Percentiles rank a stretch among this genome's conserved stretches.
Evolutionary conservation across 2,329 filamentous ascomycete genomes (phyloP).

Genomic region (Trichophyton equinum): DNA sequence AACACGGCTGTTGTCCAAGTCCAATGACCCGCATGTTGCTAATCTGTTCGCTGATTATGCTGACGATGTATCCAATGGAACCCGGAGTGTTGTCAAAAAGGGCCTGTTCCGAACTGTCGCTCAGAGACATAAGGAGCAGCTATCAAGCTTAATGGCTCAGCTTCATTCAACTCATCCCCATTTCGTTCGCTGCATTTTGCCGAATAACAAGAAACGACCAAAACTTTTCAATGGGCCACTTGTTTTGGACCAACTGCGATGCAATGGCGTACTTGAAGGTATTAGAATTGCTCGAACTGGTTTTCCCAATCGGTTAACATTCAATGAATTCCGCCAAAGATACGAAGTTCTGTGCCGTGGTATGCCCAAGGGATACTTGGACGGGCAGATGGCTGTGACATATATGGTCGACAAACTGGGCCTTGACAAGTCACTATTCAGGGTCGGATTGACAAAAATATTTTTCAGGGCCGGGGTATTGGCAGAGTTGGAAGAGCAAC

Average conservation of each 20-base stretch:
- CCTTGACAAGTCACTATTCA: conserved; percentile 74
- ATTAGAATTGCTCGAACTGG: conserved; percentile 94
- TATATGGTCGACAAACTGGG: conserved; percentile 83
- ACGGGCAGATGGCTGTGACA: conserved; percentile 72
- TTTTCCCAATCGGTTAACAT: conserved; percentile 85
- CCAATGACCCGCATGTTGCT: conserved; percentile 70
- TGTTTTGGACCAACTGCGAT: conserved; percentile 94
- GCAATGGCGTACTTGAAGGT: conserved; percentile 97
- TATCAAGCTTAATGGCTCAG: conserved; percentile 91
- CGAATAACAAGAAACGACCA: conserved; percentile 93
- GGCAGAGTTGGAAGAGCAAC: conserved; percentile 90
- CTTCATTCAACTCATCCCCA: conserved; percentile 94
- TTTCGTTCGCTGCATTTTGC: conserved; percentile 93
- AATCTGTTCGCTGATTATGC: conserved; percentile 78
- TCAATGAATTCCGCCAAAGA: conserved; percentile 85
- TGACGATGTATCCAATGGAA: conserved; percentile 58
- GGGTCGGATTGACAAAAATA: conserved; percentile 90
- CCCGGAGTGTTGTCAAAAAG: conserved; percentile 79
- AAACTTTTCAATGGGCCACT: conserved; percentile 85
- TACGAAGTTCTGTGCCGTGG: conserved; percentile 87
- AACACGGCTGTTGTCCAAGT: conserved; percentile 72
- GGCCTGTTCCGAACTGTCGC: conserved; percentile 93
- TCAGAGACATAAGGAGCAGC: conserved; percentile 92
- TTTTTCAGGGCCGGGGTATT: conserved; percentile 96
- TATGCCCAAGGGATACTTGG: conserved; percentile 81